phyloP scores from a whole-genome alignment of 2,329 filamentous ascomycete species.

The Lasiodiplodia sp. region DNA sequence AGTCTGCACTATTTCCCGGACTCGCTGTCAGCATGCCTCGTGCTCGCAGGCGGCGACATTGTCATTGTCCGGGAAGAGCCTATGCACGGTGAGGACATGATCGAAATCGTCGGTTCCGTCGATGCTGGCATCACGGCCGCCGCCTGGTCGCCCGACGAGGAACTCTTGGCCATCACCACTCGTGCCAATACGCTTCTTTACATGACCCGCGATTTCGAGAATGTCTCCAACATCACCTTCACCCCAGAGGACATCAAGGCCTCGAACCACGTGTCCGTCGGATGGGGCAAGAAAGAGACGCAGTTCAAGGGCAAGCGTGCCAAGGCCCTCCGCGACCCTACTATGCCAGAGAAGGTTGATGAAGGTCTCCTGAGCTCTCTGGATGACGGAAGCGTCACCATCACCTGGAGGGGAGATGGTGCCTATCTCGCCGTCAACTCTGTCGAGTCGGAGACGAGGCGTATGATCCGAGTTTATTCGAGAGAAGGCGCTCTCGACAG shows the following conservation, averaged over 20 bases:
- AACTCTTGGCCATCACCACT: slow-evolving; percentile 84
- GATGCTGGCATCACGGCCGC: slow-evolving; percentile 90
- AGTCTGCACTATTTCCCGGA: slow-evolving; percentile 87
- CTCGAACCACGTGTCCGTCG: slow-evolving; percentile 95
- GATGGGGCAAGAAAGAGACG: slow-evolving; percentile 98
- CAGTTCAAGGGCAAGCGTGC: slow-evolving; percentile 95
- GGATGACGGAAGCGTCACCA: slow-evolving; percentile 75
- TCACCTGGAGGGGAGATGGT: slow-evolving; percentile 95
- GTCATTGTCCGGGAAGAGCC: slow-evolving; percentile 80
- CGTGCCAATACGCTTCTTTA: slow-evolving; percentile 80
- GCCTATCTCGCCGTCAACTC: slow-evolving; percentile 88
- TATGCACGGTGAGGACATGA: slow-evolving; percentile 72
- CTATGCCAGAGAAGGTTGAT: slow-evolving; percentile 91
- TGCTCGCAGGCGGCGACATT: slow-evolving; percentile 91
- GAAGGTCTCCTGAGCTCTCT: slow-evolving; percentile 75
- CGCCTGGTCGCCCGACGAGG: slow-evolving; percentile 94
- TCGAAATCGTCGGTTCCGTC: slow-evolving; percentile 95
- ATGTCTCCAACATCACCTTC: slow-evolving; percentile 77
- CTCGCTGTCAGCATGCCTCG: slow-evolving; percentile 76
- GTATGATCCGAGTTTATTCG: slow-evolving; percentile 88
- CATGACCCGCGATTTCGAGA: slow-evolving; percentile 92
- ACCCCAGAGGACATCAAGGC: slow-evolving; percentile 78
- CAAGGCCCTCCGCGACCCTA: slow-evolving; percentile 86
- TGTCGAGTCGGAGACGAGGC: slow-evolving; percentile 71
- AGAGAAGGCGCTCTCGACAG: slow-evolving; percentile 90